A percentile compares a stretch with the other conserved stretches of the same genome.
These are phyloP conservation scores for Sclerotinia nivalis DNA, from an alignment of 2,329 filamentous ascomycete genomes.

Conservation along the genomic window DNA sequence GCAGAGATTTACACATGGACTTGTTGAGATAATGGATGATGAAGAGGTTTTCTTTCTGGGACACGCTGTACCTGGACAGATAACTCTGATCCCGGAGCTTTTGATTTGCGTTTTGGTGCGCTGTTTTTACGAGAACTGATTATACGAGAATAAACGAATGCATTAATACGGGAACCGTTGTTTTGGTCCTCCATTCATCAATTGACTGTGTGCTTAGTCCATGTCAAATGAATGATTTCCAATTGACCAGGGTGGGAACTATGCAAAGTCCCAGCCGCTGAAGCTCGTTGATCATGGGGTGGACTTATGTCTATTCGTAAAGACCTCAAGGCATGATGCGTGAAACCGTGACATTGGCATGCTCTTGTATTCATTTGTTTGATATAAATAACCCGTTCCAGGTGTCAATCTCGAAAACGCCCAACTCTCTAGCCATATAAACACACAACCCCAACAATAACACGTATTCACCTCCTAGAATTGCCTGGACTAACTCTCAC, in stretches of 20 bases:
- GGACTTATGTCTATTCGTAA: neutral
- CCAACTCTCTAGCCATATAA: conserved; percentile 22
- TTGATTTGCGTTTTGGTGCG: conserved; percentile 17
- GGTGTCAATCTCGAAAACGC: conserved; percentile 23
- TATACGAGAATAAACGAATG: conserved; percentile 14
- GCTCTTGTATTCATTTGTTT: conserved; percentile 28
- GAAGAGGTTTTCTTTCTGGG: conserved; percentile 23
- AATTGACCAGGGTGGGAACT: neutral
- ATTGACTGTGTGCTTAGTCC: neutral
- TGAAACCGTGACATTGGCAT: conserved; percentile 1
- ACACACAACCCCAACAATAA: conserved; percentile 19
- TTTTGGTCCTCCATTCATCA: neutral
- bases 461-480: conserved; percentile 6
- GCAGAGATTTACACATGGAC: conserved; percentile 1
- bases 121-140: neutral
- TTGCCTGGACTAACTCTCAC: conserved; percentile 47
- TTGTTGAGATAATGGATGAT: conserved; percentile 22
- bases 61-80: conserved; percentile 26
- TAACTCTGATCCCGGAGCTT: conserved; percentile 33
- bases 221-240: neutral
- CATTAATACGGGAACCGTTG: conserved; percentile 5
- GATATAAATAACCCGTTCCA: conserved; percentile 17
- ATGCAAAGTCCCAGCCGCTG: neutral
- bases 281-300: neutral
- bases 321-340: neutral